Base-by-base conservation (phyloP, 345 rosid genomes). In the Salix brachista region DNA sequence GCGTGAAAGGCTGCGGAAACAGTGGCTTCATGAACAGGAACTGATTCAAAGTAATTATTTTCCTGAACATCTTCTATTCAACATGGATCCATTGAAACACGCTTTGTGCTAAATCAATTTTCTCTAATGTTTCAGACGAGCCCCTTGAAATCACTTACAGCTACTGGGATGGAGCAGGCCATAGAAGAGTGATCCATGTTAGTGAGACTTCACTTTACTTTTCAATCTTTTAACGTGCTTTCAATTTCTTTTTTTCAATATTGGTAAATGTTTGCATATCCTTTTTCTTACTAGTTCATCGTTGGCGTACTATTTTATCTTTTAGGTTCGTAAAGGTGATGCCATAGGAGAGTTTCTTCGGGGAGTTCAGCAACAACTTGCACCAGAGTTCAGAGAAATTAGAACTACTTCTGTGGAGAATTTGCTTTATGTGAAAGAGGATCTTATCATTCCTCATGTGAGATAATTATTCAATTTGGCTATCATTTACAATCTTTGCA, bases 91-190 rank as follows among this genome's bases (percentile, higher is more conserved):
- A 28, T 50, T n/a, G 66, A 65, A 81, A 48, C 46, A 60, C 3
- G 23, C 44, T n/a, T 58, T 19, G 73, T 56, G 18, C 75, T 82
- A 75, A 85, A 50, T 28, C 21, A 56, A 28, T 16, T 77, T 28
- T 46, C 52, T 36, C 6, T 30, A 80, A 19, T 81, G 41, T 74
- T 79, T 79, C 87, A 96, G 99, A 88, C 76, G 99, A 96, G 84
- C 93, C 97, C 79, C 93, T 96, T 79, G 67, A 91, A 88, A 96
- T 96, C 70, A 96, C 99, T 77, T 96, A 96, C 88, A 96, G 98
- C 80, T 94, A 96, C 82, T 96, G 98, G 98, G 99, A 96, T 87
- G 99, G 99, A 73, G 87, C 97, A 7, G 99, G 98, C 39, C 99
- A 96, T 77, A 92, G 98, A 80, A 87, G 98, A 76, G 95, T 89